Evolutionary conservation across 768 basidiomycete species (phyloP).

Genomic region (Podaxis sp.): DNA sequence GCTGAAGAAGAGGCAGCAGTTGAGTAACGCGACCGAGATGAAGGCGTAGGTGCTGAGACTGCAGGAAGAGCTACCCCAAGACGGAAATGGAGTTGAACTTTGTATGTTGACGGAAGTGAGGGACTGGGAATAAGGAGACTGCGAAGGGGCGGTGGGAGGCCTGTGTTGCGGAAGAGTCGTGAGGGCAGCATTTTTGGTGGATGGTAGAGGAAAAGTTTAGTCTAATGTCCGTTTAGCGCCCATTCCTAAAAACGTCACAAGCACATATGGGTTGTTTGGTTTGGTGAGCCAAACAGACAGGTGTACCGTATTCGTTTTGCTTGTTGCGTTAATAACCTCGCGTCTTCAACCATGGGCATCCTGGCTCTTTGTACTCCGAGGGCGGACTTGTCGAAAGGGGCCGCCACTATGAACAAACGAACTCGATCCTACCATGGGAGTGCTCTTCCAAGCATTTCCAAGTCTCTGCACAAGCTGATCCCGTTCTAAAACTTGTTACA

Average conservation of each 20-base stretch:
- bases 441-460: too few species aligned
- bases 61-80: conserved; percentile 23
- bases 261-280: not conserved
- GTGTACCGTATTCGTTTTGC: too few species aligned
- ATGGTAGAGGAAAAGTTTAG: not conserved
- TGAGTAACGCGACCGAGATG: conserved; percentile 13
- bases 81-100: conserved; percentile 35
- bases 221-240: not conserved
- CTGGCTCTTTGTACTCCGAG: too few species aligned
- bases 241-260: not conserved
- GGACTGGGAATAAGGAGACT: conserved; percentile 37
- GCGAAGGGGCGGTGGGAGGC: conserved; percentile 44
- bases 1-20: not conserved
- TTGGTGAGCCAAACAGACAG: not conserved
- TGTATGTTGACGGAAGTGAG: conserved; percentile 31
- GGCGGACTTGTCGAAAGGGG: too few species aligned
- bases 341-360: too few species aligned
- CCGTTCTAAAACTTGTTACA: too few species aligned
- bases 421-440: too few species aligned
- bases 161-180: conserved; percentile 43
- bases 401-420: too few species aligned
- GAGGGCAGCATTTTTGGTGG: conserved; percentile 45
- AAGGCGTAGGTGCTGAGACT: conserved; percentile 16
- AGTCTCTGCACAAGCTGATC: too few species aligned
- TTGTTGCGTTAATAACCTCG: too few species aligned